A percentile compares a stretch with the other conserved stretches of the same genome.
Evolutionary conservation across 1,284 basidiomycete species (phyloP).

Genomic region (Apiotrichum siamense): DNA sequence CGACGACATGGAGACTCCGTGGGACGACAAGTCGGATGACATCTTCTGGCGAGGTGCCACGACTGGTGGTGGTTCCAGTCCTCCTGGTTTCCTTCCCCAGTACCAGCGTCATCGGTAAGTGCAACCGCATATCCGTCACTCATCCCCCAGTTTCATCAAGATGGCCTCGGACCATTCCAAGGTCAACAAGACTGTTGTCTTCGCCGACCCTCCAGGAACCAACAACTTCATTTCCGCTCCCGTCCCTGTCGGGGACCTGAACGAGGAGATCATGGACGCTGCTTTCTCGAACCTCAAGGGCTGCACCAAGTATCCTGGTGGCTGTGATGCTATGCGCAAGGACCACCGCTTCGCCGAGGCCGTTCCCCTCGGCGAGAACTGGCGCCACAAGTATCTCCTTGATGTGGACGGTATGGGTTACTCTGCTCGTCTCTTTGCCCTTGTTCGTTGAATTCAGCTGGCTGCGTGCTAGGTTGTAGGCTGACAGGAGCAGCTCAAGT

Average conservation of each 20-base stretch:
- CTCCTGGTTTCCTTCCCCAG: constrained; percentile 70
- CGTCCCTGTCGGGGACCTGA: constrained; percentile 61
- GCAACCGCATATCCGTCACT: not conserved
- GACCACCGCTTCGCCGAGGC: constrained; percentile 69
- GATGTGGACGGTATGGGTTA: constrained; percentile 95
- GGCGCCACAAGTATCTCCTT: constrained; percentile 86
- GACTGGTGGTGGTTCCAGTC: constrained; percentile 82
- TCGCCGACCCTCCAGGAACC: constrained; percentile 62
- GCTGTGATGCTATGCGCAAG: constrained; percentile 61
- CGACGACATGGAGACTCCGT: constrained; percentile 76
- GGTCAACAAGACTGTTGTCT: constrained; percentile 63
- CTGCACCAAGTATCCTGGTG: constrained; percentile 66
- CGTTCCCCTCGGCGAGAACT: constrained; percentile 74
- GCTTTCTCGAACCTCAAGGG: constrained; percentile 77
- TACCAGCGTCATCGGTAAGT: constrained; percentile 81
- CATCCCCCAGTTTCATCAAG: constrained; percentile 59
- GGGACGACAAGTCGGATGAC: constrained; percentile 50
- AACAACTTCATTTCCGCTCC: constrained; percentile 56
- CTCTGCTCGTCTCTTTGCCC: constrained; percentile 76
- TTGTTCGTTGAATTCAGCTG: constrained; percentile 54
- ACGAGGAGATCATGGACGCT: constrained; percentile 76
- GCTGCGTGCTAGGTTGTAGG: not conserved
- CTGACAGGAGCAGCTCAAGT: constrained; percentile 33
- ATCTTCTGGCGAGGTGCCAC: constrained; percentile 69
- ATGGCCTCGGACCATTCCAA: constrained; percentile 62